Base-by-base conservation (phyloP, 148 eudicot genomes). In the Rhododendron ferrugineum region DNA sequence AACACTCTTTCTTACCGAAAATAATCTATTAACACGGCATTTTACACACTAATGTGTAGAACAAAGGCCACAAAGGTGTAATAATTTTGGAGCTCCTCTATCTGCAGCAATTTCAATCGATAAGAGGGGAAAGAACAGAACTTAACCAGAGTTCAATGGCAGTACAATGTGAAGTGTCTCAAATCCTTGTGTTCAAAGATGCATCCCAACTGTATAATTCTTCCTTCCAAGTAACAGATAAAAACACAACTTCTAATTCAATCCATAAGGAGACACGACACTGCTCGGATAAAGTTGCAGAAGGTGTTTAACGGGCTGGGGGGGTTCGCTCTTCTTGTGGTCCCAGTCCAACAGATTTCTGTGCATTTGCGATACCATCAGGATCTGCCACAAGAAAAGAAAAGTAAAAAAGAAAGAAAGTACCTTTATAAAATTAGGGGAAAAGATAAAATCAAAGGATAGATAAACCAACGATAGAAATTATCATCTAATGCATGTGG, bases 351-450 rank as follows among this genome's bases (percentile, higher is more conserved):
- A 96, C 93, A n/a, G 98, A 91, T 85, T 89, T 96, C 80, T 96
- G 98, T 83, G 98, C 98, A 92, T 92, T 90, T 42, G 98, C 89
- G 46, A 96, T 96, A 73, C 98, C 98, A 60, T 96, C 96, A 49
- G 98, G 98, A 90, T 96, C 98, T 96, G 94, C 80, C 62, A 84
- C 58, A 86, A 44, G 60, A 54, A 54, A 23, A 4, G 10, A 9
- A 22, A 87, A 76, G 6, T 6, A 40, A 23, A 11, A 11, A 22
- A 9, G n/a, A 40, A 75, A 56, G 85, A 79, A 82, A 47, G n/a
- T 42, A 83, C 50, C 34, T 80, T 44, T 47, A 79, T 6, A 54
- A 37, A 22, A 82, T 36, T 34, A 18, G 52, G 60, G 77, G 30
- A 49, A 36, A 50, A 5, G 76, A 64, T 44, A 52, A 14, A 68